A percentile compares a stretch with the other conserved stretches of the same genome.
Evolutionary conservation across 192 early-diverging fungal species (phyloP).

Genomic region (Backusella mclennaniae): DNA sequence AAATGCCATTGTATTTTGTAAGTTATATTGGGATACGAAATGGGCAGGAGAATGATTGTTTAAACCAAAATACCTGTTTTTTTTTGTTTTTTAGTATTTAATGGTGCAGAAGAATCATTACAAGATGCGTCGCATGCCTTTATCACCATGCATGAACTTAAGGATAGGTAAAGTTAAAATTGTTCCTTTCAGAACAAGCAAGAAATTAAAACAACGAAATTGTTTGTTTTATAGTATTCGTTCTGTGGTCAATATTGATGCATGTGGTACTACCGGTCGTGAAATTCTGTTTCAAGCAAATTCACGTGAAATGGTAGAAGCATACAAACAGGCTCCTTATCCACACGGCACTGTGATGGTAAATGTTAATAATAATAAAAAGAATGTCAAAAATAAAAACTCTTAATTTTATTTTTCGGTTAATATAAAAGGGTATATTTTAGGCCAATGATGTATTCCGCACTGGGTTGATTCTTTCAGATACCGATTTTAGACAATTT

Average conservation of each 20-base stretch:
- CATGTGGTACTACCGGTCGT: constrained; percentile 61
- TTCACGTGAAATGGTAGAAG: constrained; percentile 63
- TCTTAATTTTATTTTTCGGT: not conserved
- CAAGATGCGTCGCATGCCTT: constrained; percentile 79
- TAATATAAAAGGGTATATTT: not conserved
- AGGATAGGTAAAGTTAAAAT: constrained; percentile 33
- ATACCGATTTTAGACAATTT: constrained; percentile 79
- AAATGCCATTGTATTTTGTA: constrained; percentile 57
- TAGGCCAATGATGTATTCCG: constrained; percentile 57
- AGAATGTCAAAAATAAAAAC: not conserved
- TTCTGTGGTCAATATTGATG: constrained; percentile 76
- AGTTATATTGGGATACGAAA: constrained; percentile 21
- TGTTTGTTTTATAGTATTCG: constrained; percentile 34
- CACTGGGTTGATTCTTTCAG: constrained; percentile 62
- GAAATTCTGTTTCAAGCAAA: constrained; percentile 80
- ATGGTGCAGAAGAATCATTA: constrained; percentile 75
- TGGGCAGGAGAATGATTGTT: not conserved
- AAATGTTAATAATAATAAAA: not conserved
- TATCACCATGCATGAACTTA: constrained; percentile 55
- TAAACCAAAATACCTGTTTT: constrained; percentile 6
- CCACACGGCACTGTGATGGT: constrained; percentile 69
- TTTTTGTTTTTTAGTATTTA: constrained; percentile 53
- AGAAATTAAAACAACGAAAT: not conserved
- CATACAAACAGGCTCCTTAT: constrained; percentile 57
- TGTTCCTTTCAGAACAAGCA: not conserved